Evolutionary conservation across 495 filamentous ascomycete species (phyloP).

Genomic region (Penicillium diatomitis): DNA sequence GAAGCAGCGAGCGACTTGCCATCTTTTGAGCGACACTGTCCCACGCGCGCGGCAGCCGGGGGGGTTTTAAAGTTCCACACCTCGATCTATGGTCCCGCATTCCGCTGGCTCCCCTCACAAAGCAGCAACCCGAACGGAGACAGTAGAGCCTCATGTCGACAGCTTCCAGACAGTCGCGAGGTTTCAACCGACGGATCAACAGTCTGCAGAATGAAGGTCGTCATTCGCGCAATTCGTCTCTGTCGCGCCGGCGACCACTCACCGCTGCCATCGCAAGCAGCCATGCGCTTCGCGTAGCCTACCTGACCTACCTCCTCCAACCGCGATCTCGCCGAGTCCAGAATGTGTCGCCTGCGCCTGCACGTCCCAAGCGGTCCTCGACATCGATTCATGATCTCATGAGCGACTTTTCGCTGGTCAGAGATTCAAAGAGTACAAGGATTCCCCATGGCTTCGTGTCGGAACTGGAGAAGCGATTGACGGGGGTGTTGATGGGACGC

Average conservation of each 20-base stretch:
- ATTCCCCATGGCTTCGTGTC: conserved; percentile 72
- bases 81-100: conserved; percentile 32
- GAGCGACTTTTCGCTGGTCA: conserved; percentile 66
- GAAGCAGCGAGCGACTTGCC: not conserved
- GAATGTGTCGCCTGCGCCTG: conserved; percentile 56
- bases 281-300: conserved; percentile 84
- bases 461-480: conserved; percentile 59
- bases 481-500: conserved; percentile 56
- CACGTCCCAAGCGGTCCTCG: conserved; percentile 55
- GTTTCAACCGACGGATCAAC: conserved; percentile 46
- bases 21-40: not conserved
- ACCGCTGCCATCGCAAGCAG: conserved; percentile 71
- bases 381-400: conserved; percentile 64
- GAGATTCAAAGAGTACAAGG: conserved; percentile 65
- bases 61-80: conserved; percentile 9
- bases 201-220: conserved; percentile 46
- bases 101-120: conserved; percentile 17
- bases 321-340: conserved; percentile 80
- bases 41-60: conserved; percentile 16
- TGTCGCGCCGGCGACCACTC: conserved; percentile 39
- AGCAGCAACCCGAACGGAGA: conserved; percentile 16
- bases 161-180: conserved; percentile 44
- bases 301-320: conserved; percentile 86
- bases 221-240: conserved; percentile 44
- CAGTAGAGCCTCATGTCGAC: conserved; percentile 39